A percentile compares a stretch with the other conserved stretches of the same genome.
These are phyloP conservation scores for Xylariales sp. DNA, from an alignment of 2,329 filamentous ascomycete genomes.

Conservation along the genomic window DNA sequence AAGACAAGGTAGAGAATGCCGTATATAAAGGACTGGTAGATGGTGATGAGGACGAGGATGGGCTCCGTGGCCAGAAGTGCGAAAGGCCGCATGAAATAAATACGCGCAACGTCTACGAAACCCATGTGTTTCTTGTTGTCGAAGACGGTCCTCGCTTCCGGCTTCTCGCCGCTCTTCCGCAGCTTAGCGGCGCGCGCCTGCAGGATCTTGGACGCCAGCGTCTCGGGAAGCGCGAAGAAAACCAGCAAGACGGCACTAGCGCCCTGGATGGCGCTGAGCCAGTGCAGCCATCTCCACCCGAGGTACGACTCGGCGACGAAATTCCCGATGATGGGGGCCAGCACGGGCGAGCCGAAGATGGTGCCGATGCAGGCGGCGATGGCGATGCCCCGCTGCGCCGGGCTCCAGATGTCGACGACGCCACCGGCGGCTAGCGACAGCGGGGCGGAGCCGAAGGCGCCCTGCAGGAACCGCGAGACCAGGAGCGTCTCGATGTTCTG, in stretches of 20 bases:
- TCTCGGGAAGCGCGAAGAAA: constrained; percentile 31
- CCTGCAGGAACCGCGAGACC: constrained; percentile 57
- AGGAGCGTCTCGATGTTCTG: constrained; percentile 36
- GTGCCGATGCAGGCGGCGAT: constrained; percentile 52
- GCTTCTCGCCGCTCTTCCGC: constrained; percentile 33
- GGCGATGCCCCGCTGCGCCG: constrained; percentile 51
- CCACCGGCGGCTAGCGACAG: constrained; percentile 57
- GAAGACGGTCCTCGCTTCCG: constrained; percentile 26
- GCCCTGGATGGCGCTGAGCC: constrained; percentile 51
- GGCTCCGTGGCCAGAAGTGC: constrained; percentile 59
- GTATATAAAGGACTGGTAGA: constrained; percentile 60
- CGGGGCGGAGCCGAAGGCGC: constrained; percentile 57
- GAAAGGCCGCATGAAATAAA: constrained; percentile 38
- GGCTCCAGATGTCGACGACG: constrained; percentile 56
- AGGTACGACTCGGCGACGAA: constrained; percentile 36
- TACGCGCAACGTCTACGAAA: constrained; percentile 27
- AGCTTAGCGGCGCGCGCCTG: constrained; percentile 45
- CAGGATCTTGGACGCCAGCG: constrained; percentile 42
- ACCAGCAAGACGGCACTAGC: constrained; percentile 30
- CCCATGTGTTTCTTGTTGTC: constrained; percentile 25
- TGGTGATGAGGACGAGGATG: constrained; percentile 58
- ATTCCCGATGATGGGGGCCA: constrained; percentile 37
- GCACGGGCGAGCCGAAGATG: constrained; percentile 34
- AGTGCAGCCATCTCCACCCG: constrained; percentile 34
- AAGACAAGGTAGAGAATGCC: constrained; percentile 59